phyloP scores from a whole-genome alignment of 305 asterid species.

The Petunia hybrid region DNA sequence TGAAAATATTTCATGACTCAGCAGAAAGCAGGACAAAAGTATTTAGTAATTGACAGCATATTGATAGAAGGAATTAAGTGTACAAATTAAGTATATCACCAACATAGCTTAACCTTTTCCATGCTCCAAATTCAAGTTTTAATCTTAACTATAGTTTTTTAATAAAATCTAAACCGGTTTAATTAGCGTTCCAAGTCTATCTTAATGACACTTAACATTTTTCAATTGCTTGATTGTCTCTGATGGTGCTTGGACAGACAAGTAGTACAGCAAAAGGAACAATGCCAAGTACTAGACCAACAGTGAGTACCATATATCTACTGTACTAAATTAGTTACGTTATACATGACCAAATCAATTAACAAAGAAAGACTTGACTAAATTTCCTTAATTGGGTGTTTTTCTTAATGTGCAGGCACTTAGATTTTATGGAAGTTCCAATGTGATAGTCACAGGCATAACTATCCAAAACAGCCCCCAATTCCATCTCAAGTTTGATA shows the following conservation, averaged over 20 bases:
- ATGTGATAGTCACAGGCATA: conserved; percentile 83
- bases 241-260: conserved; percentile 48
- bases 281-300: conserved; percentile 85
- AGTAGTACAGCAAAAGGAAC: conserved; percentile 55
- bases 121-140: too few species aligned
- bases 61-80: neutral
- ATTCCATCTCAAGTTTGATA: conserved; percentile 84
- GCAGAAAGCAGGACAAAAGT: neutral
- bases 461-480: conserved; percentile 85
- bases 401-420: conserved; percentile 60
- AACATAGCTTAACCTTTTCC: too few species aligned
- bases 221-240: neutral
- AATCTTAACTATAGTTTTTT: too few species aligned
- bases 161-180: too few species aligned
- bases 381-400: neutral
- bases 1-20: neutral
- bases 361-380: neutral
- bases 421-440: conserved; percentile 83
- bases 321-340: neutral
- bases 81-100: too few species aligned
- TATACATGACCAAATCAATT: neutral
- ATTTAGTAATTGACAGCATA: neutral
- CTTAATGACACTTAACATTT: too few species aligned
- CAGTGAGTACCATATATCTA: conserved; percentile 55
- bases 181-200: too few species aligned